Evolutionary conservation across 2,329 filamentous ascomycete genomes (phyloP).

Genomic region (Verticillium klebahnii): DNA sequence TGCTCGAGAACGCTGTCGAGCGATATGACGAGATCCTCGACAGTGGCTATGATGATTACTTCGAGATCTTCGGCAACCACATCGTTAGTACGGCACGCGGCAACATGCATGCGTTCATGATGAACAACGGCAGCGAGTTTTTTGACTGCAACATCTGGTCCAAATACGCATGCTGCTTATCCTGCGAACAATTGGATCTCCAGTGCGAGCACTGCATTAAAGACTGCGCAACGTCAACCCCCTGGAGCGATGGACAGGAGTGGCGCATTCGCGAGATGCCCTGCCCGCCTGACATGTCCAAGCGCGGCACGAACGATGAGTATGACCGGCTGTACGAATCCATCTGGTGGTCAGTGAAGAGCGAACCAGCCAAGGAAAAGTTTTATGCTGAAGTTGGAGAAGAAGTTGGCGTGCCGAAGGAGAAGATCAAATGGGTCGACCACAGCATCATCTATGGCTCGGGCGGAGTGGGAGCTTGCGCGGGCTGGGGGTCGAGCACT

Average conservation of each 20-base stretch:
- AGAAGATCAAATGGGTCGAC: not conserved
- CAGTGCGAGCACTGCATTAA: constrained; percentile 3
- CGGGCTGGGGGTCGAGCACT: no score
- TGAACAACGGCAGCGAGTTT: constrained; percentile 3
- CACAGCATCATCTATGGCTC: not conserved
- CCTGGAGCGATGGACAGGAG: not conserved
- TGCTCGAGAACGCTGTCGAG: constrained; percentile 1
- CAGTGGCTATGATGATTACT: constrained; percentile 6
- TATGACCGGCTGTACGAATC: not conserved
- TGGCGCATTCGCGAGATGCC: not conserved
- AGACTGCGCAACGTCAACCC: not conserved
- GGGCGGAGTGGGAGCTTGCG: not conserved
- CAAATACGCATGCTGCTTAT: constrained; percentile 3
- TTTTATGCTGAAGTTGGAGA: not conserved
- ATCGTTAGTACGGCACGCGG: not conserved
- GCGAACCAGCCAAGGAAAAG: not conserved
- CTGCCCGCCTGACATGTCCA: not conserved
- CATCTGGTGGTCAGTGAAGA: not conserved
- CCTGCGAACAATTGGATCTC: not conserved
- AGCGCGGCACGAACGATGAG: not conserved
- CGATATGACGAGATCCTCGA: constrained; percentile 4
- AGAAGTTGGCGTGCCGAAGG: not conserved
- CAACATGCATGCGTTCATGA: not conserved
- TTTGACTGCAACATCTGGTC: constrained; percentile 3
- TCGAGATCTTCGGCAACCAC: constrained; percentile 6